phyloP scores from a whole-genome alignment of 2,329 filamentous ascomycete species.

The Cryphonectria parasitica region DNA sequence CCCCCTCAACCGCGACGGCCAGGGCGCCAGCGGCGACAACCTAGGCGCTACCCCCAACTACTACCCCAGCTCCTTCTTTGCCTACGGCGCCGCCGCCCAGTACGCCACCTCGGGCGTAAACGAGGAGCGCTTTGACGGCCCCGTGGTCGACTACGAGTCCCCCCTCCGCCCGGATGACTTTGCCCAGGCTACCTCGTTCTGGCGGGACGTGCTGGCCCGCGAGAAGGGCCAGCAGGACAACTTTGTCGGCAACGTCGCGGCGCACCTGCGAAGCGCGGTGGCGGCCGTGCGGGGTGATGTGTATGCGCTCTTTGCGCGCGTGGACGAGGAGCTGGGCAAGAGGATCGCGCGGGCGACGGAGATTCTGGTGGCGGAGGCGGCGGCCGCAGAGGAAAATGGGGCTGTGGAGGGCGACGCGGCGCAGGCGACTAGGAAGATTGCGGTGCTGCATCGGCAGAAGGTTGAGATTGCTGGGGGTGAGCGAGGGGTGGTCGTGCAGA shows the following conservation, averaged over 20 bases:
- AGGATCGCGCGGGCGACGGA: slow-evolving; percentile 18
- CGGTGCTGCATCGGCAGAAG: not conserved
- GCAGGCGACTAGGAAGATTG: not conserved
- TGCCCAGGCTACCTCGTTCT: slow-evolving; percentile 26
- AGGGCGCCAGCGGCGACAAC: slow-evolving; percentile 31
- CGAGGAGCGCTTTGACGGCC: slow-evolving; percentile 28
- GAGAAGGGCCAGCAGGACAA: slow-evolving; percentile 40
- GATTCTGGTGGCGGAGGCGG: not conserved
- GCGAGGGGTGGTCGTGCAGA: not conserved
- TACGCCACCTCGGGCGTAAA: slow-evolving; percentile 6
- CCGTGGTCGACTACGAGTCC: slow-evolving; percentile 19
- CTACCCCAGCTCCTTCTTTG: slow-evolving; percentile 8
- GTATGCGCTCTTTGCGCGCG: slow-evolving; percentile 31
- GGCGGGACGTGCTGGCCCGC: slow-evolving; percentile 35
- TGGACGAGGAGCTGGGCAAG: slow-evolving; percentile 32
- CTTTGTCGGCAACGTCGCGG: slow-evolving; percentile 37
- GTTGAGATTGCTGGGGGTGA: not conserved
- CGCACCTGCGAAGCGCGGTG: slow-evolving; percentile 25
- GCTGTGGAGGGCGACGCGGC: not conserved
- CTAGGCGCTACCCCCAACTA: slow-evolving; percentile 14
- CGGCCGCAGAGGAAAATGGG: not conserved
- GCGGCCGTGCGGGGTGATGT: not conserved
- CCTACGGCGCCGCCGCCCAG: slow-evolving; percentile 16
- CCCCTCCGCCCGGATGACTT: slow-evolving; percentile 23
- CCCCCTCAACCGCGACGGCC: slow-evolving; percentile 47